These are phyloP conservation scores for Gracilaria gracilis DNA, from an alignment of 23 red algal species.

Conservation along the genomic window DNA sequence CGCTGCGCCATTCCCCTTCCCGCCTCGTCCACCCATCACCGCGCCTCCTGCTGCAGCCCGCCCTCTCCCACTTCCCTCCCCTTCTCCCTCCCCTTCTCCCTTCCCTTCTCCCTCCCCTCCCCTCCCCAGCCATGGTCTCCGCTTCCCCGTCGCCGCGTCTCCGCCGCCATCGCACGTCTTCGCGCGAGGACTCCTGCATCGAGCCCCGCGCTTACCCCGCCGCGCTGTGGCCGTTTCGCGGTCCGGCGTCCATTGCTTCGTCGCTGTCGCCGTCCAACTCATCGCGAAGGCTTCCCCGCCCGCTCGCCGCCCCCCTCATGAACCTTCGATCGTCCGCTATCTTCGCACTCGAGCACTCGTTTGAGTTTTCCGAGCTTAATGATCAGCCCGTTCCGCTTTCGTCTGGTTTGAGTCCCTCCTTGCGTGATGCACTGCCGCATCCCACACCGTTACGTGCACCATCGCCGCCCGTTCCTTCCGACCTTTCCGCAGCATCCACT, in stretches of 20 bases:
- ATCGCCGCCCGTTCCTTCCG: slow-evolving; percentile 33
- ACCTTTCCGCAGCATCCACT: slow-evolving; percentile 58
- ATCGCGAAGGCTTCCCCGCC: slow-evolving; percentile 30
- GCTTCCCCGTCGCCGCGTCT: slow-evolving; percentile 10
- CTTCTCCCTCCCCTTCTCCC: not conserved
- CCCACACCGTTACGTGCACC: slow-evolving; percentile 22
- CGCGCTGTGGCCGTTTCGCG: slow-evolving; percentile 48
- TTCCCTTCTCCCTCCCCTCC: not conserved
- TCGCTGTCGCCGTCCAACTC: slow-evolving; percentile 19
- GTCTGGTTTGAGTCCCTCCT: slow-evolving; percentile 22
- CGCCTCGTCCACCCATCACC: not conserved
- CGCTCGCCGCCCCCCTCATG: not conserved
- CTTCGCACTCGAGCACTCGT: slow-evolving; percentile 27
- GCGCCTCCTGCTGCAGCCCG: not conserved
- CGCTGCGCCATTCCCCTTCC: not conserved
- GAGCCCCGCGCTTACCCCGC: slow-evolving; percentile 54
- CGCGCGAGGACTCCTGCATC: slow-evolving; percentile 58
- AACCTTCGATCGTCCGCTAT: slow-evolving; percentile 36
- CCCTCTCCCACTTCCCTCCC: not conserved
- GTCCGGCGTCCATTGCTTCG: slow-evolving; percentile 35
- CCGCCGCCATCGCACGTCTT: not conserved
- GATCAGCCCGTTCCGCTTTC: slow-evolving; percentile 29
- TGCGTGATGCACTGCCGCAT: slow-evolving; percentile 50
- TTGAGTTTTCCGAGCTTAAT: slow-evolving; percentile 38
- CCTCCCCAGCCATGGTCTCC: slow-evolving; percentile 11